These are phyloP conservation scores for Citropsis articulata DNA, from an alignment of 345 rosid species.

Conservation along the genomic window DNA sequence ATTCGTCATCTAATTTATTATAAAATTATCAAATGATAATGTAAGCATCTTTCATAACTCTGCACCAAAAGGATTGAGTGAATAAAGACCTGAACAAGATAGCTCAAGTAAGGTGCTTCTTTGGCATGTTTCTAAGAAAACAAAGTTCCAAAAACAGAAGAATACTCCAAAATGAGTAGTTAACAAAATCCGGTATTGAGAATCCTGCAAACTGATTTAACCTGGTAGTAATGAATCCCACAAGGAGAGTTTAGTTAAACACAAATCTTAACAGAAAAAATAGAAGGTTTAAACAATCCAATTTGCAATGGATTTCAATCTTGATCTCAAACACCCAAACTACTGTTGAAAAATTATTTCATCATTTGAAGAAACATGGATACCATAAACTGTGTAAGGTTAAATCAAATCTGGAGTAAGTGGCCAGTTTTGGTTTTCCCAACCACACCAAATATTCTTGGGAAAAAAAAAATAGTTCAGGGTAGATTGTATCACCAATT, in stretches of 20 bases:
- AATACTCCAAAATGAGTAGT: not conserved
- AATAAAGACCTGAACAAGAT: constrained; percentile 36
- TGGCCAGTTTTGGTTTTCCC: not conserved
- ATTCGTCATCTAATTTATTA: constrained; percentile 11
- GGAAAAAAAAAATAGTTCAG: not conserved
- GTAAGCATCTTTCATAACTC: constrained; percentile 38
- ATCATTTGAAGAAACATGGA: not conserved
- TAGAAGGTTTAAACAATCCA: not conserved
- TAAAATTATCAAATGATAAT: constrained; percentile 19
- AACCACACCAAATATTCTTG: not conserved
- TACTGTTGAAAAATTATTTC: not conserved
- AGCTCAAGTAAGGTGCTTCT: constrained; percentile 13
- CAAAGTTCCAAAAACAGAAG: not conserved
- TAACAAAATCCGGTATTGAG: not conserved
- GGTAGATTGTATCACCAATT: constrained; percentile 14
- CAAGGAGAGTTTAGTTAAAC: not conserved
- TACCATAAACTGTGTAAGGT: not conserved
- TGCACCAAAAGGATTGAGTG: constrained; percentile 38
- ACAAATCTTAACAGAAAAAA: not conserved
- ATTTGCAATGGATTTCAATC: not conserved
- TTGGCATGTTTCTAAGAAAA: constrained; percentile 7
- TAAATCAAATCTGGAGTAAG: not conserved
- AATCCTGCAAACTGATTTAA: not conserved
- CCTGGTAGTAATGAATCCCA: not conserved
- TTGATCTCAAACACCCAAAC: not conserved